These are phyloP conservation scores for Pichia cephalocereana DNA, from an alignment of 805 yeast genomes.

Conservation along the genomic window DNA sequence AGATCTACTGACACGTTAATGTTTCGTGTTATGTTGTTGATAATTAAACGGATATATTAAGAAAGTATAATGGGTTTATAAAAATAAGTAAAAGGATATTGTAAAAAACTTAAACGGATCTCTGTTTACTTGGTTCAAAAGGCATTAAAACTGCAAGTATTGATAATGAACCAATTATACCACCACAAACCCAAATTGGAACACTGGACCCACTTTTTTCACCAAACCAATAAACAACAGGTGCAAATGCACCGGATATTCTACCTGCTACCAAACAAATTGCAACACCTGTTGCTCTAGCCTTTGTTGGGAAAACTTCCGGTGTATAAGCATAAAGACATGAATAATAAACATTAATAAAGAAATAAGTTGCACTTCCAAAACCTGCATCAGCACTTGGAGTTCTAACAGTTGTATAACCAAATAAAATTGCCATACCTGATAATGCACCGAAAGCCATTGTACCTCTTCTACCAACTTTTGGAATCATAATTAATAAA, in stretches of 20 bases:
- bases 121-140: slow-evolving; percentile 36
- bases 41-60: no score
- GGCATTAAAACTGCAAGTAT: slow-evolving; percentile 38
- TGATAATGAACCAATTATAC: slow-evolving; percentile 39
- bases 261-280: slow-evolving; percentile 47
- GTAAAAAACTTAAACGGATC: slow-evolving; percentile 21
- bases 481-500: slow-evolving; percentile 22
- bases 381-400: slow-evolving; percentile 45
- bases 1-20: no score
- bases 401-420: slow-evolving; percentile 53
- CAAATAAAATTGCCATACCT: slow-evolving; percentile 50
- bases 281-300: slow-evolving; percentile 54
- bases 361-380: slow-evolving; percentile 39
- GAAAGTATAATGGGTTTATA: no score
- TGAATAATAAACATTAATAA: slow-evolving; percentile 44
- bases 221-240: slow-evolving; percentile 46
- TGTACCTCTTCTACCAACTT: slow-evolving; percentile 49
- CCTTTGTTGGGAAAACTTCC: slow-evolving; percentile 45
- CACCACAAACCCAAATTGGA: slow-evolving; percentile 56
- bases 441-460: slow-evolving; percentile 42
- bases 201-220: slow-evolving; percentile 39
- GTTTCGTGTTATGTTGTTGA: no score
- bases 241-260: slow-evolving; percentile 47
- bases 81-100: no score
- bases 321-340: slow-evolving; percentile 60